Conservation (phyloP, 371 early-diverging fungal species). For the Apophysomyces ossiformis region DNA sequence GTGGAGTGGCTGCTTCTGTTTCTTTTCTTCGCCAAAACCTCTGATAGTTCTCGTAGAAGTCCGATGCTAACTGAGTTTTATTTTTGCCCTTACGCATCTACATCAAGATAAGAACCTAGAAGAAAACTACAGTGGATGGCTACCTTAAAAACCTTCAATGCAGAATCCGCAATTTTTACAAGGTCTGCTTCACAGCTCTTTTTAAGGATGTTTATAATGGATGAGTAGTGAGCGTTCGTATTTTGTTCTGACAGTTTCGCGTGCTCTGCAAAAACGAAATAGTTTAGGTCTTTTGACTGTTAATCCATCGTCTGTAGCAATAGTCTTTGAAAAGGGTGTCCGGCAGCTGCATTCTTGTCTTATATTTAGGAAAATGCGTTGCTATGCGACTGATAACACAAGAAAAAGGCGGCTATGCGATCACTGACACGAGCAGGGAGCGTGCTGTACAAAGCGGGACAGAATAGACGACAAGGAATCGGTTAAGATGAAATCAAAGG, state of each 20-base stretch:
- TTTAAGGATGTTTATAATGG: not conserved
- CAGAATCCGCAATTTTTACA: not conserved
- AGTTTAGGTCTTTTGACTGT: not conserved
- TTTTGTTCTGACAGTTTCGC: not conserved
- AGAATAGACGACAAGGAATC: too few relatives aligned
- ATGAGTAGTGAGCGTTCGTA: not conserved
- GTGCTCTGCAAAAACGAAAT: not conserved
- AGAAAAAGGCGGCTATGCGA: too few relatives aligned
- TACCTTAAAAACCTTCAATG: not conserved
- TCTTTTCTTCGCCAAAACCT: not conserved
- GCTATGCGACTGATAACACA: too few relatives aligned
- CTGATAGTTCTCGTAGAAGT: not conserved
- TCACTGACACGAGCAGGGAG: too few relatives aligned
- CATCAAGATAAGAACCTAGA: not conserved
- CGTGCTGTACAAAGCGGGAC: too few relatives aligned
- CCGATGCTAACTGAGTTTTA: not conserved
- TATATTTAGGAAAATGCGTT: too few relatives aligned
- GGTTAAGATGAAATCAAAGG: too few relatives aligned
- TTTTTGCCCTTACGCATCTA: not conserved
- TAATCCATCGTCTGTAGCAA: not conserved
- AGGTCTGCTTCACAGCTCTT: not conserved
- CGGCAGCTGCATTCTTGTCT: not conserved
- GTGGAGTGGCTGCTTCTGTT: not conserved
- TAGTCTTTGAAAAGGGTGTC: not conserved
- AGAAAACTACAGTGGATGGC: not conserved